Percentiles rank a stretch among this genome's conserved stretches.
Conservation (phyloP, 192 early-diverging fungal genomes). For the Rhizophagus clarus region DNA sequence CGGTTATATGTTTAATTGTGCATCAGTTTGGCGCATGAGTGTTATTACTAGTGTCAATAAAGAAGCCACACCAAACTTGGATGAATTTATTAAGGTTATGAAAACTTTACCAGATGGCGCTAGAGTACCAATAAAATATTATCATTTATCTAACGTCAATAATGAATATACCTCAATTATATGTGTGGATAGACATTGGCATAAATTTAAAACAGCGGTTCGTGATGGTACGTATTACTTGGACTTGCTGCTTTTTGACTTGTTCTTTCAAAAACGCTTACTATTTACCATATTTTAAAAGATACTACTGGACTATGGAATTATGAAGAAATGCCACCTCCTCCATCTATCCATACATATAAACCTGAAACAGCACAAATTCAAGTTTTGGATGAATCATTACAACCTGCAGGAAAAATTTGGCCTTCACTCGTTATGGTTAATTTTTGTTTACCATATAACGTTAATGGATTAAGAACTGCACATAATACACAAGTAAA, state of each 20-base stretch:
- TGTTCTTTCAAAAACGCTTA: no score
- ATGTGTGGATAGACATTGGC: constrained; percentile 87
- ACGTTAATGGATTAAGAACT: constrained; percentile 70
- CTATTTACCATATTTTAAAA: no score
- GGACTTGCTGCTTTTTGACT: no score
- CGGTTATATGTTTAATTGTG: constrained; percentile 69
- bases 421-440: constrained; percentile 86
- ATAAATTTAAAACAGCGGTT: constrained; percentile 71
- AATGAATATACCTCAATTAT: constrained; percentile 79
- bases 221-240: constrained; percentile 61
- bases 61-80: constrained; percentile 67
- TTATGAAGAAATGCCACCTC: constrained; percentile 68
- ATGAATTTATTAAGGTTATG: constrained; percentile 67
- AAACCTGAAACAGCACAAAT: constrained; percentile 72
- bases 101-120: constrained; percentile 63
- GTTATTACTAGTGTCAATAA: constrained; percentile 68
- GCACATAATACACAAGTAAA: constrained; percentile 46
- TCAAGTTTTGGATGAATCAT: constrained; percentile 65
- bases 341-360: constrained; percentile 48
- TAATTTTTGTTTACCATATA: constrained; percentile 77
- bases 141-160: constrained; percentile 77
- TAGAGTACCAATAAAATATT: constrained; percentile 64
- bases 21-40: constrained; percentile 67
- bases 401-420: constrained; percentile 69
- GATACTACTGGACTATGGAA: constrained; percentile 77